phyloP scores from a whole-genome alignment of 2,329 filamentous ascomycete genomes.

The Stagonosporopsis rhizophila region DNA sequence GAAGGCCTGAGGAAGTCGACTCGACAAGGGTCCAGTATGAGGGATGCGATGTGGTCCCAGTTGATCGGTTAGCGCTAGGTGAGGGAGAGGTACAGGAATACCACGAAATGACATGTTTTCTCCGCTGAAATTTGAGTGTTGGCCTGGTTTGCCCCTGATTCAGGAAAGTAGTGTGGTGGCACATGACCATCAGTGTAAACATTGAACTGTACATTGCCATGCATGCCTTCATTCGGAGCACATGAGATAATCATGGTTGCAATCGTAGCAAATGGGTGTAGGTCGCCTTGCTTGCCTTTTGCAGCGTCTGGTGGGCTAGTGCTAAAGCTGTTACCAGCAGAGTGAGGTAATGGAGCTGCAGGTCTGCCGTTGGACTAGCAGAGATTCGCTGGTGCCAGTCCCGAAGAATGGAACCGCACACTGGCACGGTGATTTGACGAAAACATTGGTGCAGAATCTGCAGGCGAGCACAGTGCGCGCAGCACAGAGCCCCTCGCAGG shows the following conservation, averaged over 20 bases:
- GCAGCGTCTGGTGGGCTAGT: background rate
- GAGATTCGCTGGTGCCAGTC: conserved; percentile 10
- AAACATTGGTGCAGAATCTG: conserved; percentile 16
- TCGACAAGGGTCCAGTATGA: conserved; percentile 8
- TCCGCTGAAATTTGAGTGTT: conserved; percentile 1
- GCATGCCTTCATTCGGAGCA: conserved; percentile 9
- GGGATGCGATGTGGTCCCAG: conserved; percentile 3
- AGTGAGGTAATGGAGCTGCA: conserved; percentile 8
- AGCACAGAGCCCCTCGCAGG: conserved; percentile 16
- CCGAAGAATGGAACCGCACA: conserved; percentile 10
- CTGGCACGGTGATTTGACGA: conserved; percentile 19
- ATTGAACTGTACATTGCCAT: conserved; percentile 7
- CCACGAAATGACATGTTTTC: conserved; percentile 18
- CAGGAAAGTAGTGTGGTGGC: conserved; percentile 11
- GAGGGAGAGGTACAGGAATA: conserved; percentile 14
- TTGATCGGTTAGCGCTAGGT: conserved; percentile 15
- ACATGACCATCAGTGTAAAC: conserved; percentile 9
- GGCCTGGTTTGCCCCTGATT: background rate
- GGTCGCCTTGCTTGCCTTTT: conserved; percentile 13
- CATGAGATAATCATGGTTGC: background rate
- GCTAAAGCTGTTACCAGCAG: background rate
- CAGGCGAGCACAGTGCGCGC: conserved; percentile 11
- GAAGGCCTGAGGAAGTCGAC: conserved; percentile 13
- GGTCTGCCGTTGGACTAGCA: conserved; percentile 13
- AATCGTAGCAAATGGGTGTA: background rate